Evolutionary conservation across 1,284 basidiomycete genomes (phyloP), one percentile per base, ranked within the genome.

Genomic region (Boletus semigastroideus): DNA sequence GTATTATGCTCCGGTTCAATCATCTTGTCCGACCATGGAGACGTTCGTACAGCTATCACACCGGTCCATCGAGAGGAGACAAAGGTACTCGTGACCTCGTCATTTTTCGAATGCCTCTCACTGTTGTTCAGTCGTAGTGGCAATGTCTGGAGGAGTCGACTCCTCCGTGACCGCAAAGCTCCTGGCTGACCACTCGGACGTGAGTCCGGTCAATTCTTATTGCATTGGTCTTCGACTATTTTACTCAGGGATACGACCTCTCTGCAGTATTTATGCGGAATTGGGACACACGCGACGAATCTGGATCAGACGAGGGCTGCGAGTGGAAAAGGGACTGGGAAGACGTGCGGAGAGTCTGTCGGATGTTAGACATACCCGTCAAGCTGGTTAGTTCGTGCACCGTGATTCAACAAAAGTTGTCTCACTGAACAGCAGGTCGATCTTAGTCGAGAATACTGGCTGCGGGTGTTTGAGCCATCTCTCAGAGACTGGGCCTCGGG

Each of bases 261-360:
- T 90, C 83, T 50, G 94, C 93, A 2, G 80, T 98, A 0, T 98
- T 89, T 71, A 98, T 98, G 96, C 83, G 93, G 22, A 98, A 98
- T 59, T 98, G 96, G 95, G 94, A 86, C 61, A 85, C 79, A 16
- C 78, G 82, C 44, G 82, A 87, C 62, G 88, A 87, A 70, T 82
- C 77, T 41, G 88, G 79, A 39, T 80, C 78, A 9, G 84, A 89
- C 62, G 75, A 78, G 31, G 92, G 92, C 0, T 98, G 96, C 66
- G 88, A 92, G 64, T 98, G 96, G 96, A 89, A 98, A 70, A 87
- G 85, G 51, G 95, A 98, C 63, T 98, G 92, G 91, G 81, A 89
- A 51, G 92, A 96, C 63, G 95, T 98, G 1, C 85, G 87, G 61
- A 73, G 75, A 9, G 90, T 97, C 10, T 94, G 92, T 65, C 77